Conservation (phyloP, 2,329 filamentous ascomycete genomes). For the Cryphonectria japonica region DNA sequence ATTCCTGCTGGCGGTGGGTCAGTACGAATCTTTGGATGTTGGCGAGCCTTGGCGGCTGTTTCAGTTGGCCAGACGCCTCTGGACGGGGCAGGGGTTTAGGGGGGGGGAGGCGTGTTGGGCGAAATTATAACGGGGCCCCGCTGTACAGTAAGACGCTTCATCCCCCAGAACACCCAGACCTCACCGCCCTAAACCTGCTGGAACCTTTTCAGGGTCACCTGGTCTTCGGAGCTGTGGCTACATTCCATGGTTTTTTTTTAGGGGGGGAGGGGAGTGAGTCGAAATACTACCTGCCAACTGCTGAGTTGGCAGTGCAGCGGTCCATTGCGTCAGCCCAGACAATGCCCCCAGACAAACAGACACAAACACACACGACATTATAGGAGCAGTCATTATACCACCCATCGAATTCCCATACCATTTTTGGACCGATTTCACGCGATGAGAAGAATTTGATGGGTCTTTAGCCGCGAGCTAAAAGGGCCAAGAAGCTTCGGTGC, state of each 20-base stretch:
- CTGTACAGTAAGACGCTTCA: neutral
- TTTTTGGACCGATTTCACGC: neutral
- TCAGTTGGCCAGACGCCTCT: constrained; percentile 27
- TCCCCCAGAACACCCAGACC: neutral
- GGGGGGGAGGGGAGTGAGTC: neutral
- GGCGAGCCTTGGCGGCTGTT: constrained; percentile 28
- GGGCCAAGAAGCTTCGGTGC: neutral
- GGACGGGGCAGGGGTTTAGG: constrained; percentile 13
- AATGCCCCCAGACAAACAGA: neutral
- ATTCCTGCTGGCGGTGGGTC: constrained; percentile 6
- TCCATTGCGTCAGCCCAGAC: constrained; percentile 18
- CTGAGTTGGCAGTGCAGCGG: neutral
- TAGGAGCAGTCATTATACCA: neutral
- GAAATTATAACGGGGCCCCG: neutral
- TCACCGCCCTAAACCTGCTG: constrained; percentile 10
- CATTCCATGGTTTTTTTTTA: neutral
- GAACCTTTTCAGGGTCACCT: neutral
- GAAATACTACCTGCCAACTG: neutral
- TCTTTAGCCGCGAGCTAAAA: neutral
- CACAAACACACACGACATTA: neutral
- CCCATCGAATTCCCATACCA: neutral
- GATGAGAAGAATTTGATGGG: neutral
- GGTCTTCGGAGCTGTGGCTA: neutral
- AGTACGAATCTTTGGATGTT: constrained; percentile 7
- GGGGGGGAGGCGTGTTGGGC: constrained; percentile 1